Conservation (phyloP, 2,329 filamentous ascomycete species). For the Cordyceps tenuipes region DNA sequence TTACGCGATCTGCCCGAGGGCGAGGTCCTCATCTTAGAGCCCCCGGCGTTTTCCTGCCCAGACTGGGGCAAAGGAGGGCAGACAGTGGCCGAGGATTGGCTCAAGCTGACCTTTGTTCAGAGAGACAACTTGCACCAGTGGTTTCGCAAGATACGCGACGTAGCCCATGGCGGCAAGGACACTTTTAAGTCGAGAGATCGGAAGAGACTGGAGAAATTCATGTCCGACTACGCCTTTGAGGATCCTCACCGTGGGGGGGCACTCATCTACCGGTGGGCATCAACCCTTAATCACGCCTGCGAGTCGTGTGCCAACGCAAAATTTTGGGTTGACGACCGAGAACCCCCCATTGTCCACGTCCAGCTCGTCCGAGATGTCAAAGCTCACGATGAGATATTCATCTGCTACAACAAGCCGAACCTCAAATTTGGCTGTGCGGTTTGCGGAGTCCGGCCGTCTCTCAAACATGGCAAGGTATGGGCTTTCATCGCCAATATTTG, state of each 20-base stretch:
- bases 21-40: constrained; percentile 16
- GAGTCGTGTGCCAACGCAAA: constrained; percentile 20
- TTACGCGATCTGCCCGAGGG: not conserved
- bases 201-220: constrained; percentile 16
- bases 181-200: not conserved
- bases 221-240: constrained; percentile 20
- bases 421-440: constrained; percentile 21
- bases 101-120: not conserved
- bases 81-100: constrained; percentile 15
- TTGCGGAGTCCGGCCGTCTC: constrained; percentile 10
- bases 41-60: constrained; percentile 15
- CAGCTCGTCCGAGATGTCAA: constrained; percentile 15
- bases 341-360: constrained; percentile 14
- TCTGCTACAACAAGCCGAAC: constrained; percentile 26
- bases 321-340: constrained; percentile 10
- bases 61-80: constrained; percentile 8
- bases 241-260: constrained; percentile 9
- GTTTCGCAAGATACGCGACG: constrained; percentile 13
- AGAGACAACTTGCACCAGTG: not conserved
- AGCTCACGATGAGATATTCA: constrained; percentile 27
- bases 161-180: constrained; percentile 5
- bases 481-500: not conserved
- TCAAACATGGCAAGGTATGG: not conserved
- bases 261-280: constrained; percentile 17
- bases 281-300: constrained; percentile 28